Conservation (phyloP, 768 basidiomycete species). For the Xerocomus brunneocitrinus region DNA sequence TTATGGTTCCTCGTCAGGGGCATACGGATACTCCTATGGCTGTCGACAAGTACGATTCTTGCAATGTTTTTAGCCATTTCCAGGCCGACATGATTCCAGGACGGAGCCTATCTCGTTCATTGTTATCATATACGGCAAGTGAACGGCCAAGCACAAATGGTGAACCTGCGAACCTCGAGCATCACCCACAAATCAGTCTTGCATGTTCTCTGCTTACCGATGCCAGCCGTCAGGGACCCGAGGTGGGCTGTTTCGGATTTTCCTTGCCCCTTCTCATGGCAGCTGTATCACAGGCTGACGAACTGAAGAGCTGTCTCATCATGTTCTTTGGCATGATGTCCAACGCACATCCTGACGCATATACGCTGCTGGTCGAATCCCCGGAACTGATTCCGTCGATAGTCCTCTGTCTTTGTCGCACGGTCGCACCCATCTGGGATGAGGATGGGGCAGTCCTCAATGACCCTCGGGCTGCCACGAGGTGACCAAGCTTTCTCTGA, state of each 20-base stretch:
- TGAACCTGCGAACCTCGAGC: conserved; percentile 23
- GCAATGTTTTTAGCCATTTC: not conserved
- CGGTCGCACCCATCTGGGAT: conserved; percentile 63
- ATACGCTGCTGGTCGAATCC: conserved; percentile 41
- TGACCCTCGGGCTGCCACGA: conserved; percentile 30
- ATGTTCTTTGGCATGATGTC: conserved; percentile 39
- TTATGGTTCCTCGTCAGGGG: conserved; percentile 45
- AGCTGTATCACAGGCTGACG: conserved; percentile 29
- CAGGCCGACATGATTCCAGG: conserved; percentile 34
- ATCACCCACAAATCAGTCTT: conserved; percentile 43
- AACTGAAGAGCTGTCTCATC: conserved; percentile 35
- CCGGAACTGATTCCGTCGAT: conserved; percentile 61
- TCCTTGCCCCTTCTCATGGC: not conserved
- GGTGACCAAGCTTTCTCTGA: conserved; percentile 12
- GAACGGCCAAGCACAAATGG: conserved; percentile 16
- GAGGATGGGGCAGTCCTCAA: conserved; percentile 44
- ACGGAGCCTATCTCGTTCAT: conserved; percentile 35
- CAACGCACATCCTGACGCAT: conserved; percentile 35
- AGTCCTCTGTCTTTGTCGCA: conserved; percentile 48
- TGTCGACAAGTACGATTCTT: conserved; percentile 41
- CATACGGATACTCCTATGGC: conserved; percentile 46
- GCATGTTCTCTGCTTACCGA: conserved; percentile 49
- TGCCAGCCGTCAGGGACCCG: conserved; percentile 32
- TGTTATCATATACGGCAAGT: conserved; percentile 37
- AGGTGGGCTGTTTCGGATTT: conserved; percentile 31